phyloP scores from a whole-genome alignment of 2,329 filamentous ascomycete genomes.

The Thelonectria rubi region DNA sequence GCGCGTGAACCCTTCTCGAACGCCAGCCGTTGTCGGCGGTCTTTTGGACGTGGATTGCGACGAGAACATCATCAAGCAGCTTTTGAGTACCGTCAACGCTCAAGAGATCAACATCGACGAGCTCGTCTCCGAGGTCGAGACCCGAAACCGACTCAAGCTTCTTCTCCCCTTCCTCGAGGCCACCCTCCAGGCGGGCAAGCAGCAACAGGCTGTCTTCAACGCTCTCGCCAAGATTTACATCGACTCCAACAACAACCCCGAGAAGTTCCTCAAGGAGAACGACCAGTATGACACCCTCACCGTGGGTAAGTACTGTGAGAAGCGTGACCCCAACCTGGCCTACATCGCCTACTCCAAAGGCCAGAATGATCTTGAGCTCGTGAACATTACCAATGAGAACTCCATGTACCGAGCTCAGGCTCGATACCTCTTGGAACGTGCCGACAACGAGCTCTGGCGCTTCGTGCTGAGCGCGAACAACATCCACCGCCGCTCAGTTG shows the following conservation, averaged over 20 bases:
- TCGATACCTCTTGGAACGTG: conserved; percentile 90
- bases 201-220: conserved; percentile 96
- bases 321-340: conserved; percentile 94
- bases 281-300: conserved; percentile 92
- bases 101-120: conserved; percentile 91
- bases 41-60: conserved; percentile 97
- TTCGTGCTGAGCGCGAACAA: conserved; percentile 98
- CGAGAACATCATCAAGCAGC: conserved; percentile 92
- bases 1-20: conserved; percentile 90
- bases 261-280: conserved; percentile 97
- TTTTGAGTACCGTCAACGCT: conserved; percentile 85
- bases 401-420: conserved; percentile 99
- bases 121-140: conserved; percentile 93
- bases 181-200: conserved; percentile 87
- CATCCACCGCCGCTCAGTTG: conserved; percentile 88
- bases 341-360: conserved; percentile 97
- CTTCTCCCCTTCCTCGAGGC: conserved; percentile 95
- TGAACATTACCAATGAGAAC: conserved; percentile 98
- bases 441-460: conserved; percentile 89
- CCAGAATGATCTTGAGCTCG: conserved; percentile 95
- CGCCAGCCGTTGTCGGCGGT: conserved; percentile 91
- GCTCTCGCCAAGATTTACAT: conserved; percentile 99
- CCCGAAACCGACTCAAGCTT: conserved; percentile 93
- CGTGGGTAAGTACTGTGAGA: conserved; percentile 98
- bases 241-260: conserved; percentile 96